Evolutionary conservation across 2,329 filamentous ascomycete species (phyloP).

Genomic region (Proliferodiscus dingleyae): DNA sequence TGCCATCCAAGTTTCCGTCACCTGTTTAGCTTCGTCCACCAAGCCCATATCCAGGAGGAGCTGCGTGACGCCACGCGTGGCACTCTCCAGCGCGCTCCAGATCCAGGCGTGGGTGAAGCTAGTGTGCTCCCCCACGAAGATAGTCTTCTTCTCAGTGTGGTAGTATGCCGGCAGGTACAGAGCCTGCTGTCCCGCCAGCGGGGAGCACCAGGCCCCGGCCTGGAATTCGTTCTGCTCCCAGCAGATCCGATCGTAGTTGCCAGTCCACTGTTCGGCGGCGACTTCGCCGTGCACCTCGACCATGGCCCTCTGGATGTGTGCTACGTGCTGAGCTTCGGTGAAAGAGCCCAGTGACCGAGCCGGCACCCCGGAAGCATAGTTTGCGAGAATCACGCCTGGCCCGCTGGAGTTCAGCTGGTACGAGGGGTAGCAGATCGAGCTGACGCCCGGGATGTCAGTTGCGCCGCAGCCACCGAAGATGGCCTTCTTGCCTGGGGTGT

Average conservation of each 20-base stretch:
- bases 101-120: slow-evolving; percentile 71
- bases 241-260: slow-evolving; percentile 59
- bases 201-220: slow-evolving; percentile 57
- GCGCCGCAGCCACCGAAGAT: slow-evolving; percentile 43
- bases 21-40: slow-evolving; percentile 63
- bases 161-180: slow-evolving; percentile 70
- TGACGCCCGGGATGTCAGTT: slow-evolving; percentile 57
- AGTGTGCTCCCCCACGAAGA: slow-evolving; percentile 66
- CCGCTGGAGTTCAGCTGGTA: slow-evolving; percentile 61
- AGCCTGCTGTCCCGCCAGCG: slow-evolving; percentile 60
- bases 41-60: slow-evolving; percentile 59
- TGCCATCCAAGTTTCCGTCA: slow-evolving; percentile 63
- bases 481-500: slow-evolving; percentile 37
- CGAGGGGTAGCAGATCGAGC: slow-evolving; percentile 60
- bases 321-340: slow-evolving; percentile 56
- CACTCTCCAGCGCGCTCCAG: slow-evolving; percentile 61
- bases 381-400: slow-evolving; percentile 57
- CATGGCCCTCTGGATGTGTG: slow-evolving; percentile 60
- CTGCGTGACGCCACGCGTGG: slow-evolving; percentile 60
- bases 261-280: slow-evolving; percentile 58
- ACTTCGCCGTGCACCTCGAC: slow-evolving; percentile 60
- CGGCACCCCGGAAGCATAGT: slow-evolving; percentile 47
- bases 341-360: slow-evolving; percentile 41
- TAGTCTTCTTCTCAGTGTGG: slow-evolving; percentile 57
- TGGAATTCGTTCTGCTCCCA: slow-evolving; percentile 60